Percentiles rank a stretch among this genome's conserved stretches.
phyloP scores from a whole-genome alignment of 2,329 filamentous ascomycete genomes.

The Hyphodiscus sp. region DNA sequence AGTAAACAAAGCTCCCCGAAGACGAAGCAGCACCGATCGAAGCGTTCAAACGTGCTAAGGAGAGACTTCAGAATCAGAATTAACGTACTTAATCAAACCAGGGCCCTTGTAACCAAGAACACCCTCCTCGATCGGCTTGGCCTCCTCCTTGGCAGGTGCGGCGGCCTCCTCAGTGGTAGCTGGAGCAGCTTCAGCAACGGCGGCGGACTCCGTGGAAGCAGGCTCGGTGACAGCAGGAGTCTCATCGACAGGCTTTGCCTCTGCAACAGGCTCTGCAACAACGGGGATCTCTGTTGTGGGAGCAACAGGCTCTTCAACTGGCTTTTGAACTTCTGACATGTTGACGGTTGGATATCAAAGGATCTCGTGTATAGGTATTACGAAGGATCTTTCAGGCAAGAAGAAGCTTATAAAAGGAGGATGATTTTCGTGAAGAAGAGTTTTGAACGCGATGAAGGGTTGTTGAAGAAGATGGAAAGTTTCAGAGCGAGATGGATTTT shows the following conservation, averaged over 20 bases:
- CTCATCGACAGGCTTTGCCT: constrained; percentile 29
- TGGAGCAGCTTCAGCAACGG: constrained; percentile 32
- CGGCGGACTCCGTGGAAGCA: constrained; percentile 33
- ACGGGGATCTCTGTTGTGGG: constrained; percentile 31
- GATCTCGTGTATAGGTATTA: constrained; percentile 9
- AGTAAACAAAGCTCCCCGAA: not conserved
- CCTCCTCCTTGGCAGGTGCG: constrained; percentile 39
- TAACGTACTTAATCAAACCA: constrained; percentile 71
- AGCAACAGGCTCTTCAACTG: constrained; percentile 45
- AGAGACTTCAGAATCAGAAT: not conserved
- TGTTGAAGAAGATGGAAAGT: constrained; percentile 16
- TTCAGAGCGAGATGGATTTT: constrained; percentile 21
- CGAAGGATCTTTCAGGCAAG: constrained; percentile 9
- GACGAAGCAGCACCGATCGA: not conserved
- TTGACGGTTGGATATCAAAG: constrained; percentile 11
- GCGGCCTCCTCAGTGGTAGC: constrained; percentile 50
- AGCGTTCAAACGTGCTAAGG: not conserved
- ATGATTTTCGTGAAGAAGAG: constrained; percentile 18
- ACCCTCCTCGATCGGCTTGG: constrained; percentile 57
- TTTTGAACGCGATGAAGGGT: constrained; percentile 22
- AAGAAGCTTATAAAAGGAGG: constrained; percentile 13
- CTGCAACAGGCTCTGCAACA: constrained; percentile 25
- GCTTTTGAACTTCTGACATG: constrained; percentile 65
- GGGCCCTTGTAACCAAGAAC: constrained; percentile 84
- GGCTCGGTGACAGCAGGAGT: constrained; percentile 29